Evolutionary conservation across 768 basidiomycete species (phyloP), one percentile per base, ranked within the genome.

Genomic region (Coprinopsis strossmayeri): DNA sequence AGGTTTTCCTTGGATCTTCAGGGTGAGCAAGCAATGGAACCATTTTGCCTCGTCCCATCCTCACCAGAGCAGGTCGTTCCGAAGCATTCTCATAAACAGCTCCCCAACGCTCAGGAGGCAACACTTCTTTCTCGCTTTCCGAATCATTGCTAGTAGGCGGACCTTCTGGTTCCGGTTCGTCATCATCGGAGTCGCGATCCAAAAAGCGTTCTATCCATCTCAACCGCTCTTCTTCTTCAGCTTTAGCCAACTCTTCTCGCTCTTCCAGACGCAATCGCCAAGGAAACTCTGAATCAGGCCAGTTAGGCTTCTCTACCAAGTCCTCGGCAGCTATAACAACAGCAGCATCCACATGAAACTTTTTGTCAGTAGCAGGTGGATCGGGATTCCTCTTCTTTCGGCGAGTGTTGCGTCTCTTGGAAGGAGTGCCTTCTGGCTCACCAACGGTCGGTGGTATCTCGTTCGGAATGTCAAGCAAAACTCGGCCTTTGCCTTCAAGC

Each of bases 221-320:
- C 59, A 87, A 56, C 45, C 79, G 74, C 57, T 84, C 79, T 55
- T 75, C 77, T 55, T 79, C 71, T 57, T 81, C 74, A 25, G 72
- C 71, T 56, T 74, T 76, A 20, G 71, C 69, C 39, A 70, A 54
- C 42, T 80, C 77, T 20, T 68, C 66, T 26, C 75, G 72, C 59
- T 82, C 76, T 53, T 78, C 71, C n/a, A 68, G 70, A 46, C 81
- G 70, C 54, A 82, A 59, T 42, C 75, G 76, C 89, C 88, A 91
- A 18, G 89, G 88, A 57, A 89, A 90, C 63, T 81, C 80, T 5
- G 70, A 55, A 57, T 91, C 89, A 5, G 82, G 83, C 88, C 89
- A 91, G 58, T 87, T 82, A 9, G 87, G 84, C 46, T 65, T 74
- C 28, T 77, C 74, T 1, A 60, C 41, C 3, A 59, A 53, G n/a